These are phyloP conservation scores for Melampsora larici-populina DNA, from an alignment of 1,284 basidiomycete species.

Conservation along the genomic window DNA sequence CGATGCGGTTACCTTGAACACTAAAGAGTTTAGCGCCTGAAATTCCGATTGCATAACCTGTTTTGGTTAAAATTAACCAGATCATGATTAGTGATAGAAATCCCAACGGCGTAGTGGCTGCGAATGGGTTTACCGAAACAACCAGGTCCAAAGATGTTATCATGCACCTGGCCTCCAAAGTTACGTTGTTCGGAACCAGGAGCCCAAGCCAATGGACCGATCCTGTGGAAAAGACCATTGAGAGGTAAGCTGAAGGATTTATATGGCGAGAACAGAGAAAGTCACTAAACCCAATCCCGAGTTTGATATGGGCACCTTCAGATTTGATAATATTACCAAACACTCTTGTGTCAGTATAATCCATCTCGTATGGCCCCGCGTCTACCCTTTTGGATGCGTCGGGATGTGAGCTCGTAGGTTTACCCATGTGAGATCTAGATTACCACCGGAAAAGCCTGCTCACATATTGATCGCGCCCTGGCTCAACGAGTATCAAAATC, in stretches of 20 bases:
- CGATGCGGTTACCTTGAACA: slow-evolving; percentile 32
- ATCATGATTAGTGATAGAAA: no score
- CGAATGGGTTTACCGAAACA: slow-evolving; percentile 16
- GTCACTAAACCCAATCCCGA: slow-evolving; percentile 30
- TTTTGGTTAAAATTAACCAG: not conserved
- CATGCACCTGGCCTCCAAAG: slow-evolving; percentile 32
- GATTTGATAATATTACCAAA: slow-evolving; percentile 36
- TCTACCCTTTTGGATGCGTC: slow-evolving; percentile 27
- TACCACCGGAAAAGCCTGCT: not conserved
- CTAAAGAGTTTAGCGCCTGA: slow-evolving; percentile 31
- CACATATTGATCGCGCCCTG: slow-evolving; percentile 43
- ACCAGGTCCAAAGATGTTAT: slow-evolving; percentile 41
- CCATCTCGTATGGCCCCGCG: slow-evolving; percentile 23
- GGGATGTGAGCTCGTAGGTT: no score
- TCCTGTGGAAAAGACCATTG: slow-evolving; percentile 9
- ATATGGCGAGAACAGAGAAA: not conserved
- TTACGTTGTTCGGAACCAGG: slow-evolving; percentile 9
- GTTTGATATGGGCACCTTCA: slow-evolving; percentile 37
- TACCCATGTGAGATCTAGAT: no score
- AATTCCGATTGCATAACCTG: slow-evolving; percentile 38
- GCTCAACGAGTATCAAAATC: not conserved
- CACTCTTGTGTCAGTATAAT: slow-evolving; percentile 37
- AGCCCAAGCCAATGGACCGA: slow-evolving; percentile 34
- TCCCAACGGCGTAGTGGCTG: no score
- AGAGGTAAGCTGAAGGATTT: not conserved